A percentile compares a stretch with the other conserved stretches of the same genome.
Conservation (phyloP, 2,329 filamentous ascomycete genomes). For the Curvularia spicifera region DNA sequence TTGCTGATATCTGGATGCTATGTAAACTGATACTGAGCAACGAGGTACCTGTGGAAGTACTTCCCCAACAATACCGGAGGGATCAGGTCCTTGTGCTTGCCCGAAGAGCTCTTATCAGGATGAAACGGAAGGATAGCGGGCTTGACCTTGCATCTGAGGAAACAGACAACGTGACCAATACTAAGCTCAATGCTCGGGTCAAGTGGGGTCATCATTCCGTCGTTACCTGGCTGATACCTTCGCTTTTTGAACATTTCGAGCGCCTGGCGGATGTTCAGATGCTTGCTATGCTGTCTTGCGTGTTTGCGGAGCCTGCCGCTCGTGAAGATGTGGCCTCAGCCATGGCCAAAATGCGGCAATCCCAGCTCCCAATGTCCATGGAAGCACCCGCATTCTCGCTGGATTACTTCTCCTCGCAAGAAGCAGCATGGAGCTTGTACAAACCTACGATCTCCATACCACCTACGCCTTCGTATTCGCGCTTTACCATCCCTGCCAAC, state of each 20-base stretch:
- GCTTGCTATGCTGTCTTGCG: conserved; percentile 69
- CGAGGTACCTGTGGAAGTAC: conserved; percentile 72
- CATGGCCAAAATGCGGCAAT: conserved; percentile 46
- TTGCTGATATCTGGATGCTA: conserved; percentile 85
- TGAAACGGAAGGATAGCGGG: conserved; percentile 58
- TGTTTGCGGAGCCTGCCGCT: conserved; percentile 60
- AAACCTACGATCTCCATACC: conserved; percentile 46
- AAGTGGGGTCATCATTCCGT: conserved; percentile 66
- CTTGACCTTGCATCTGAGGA: conserved; percentile 57
- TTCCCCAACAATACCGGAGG: conserved; percentile 61
- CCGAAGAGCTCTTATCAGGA: conserved; percentile 62
- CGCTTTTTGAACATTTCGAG: conserved; percentile 67
- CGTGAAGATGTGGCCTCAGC: conserved; percentile 49
- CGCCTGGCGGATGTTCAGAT: conserved; percentile 67
- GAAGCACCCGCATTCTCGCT: conserved; percentile 55
- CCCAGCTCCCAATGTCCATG: conserved; percentile 50
- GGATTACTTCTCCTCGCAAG: conserved; percentile 55
- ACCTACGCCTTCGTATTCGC: conserved; percentile 41
- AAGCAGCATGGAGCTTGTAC: conserved; percentile 54
- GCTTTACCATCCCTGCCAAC: conserved; percentile 38
- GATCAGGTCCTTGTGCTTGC: conserved; percentile 74
- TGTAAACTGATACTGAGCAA: conserved; percentile 77
- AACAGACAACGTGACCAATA: conserved; percentile 48
- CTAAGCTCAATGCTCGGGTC: conserved; percentile 53
- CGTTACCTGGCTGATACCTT: conserved; percentile 63